These are phyloP conservation scores for Magnusiomyces tetraspermus DNA, from an alignment of 1,139 yeast species.

Conservation along the genomic window DNA sequence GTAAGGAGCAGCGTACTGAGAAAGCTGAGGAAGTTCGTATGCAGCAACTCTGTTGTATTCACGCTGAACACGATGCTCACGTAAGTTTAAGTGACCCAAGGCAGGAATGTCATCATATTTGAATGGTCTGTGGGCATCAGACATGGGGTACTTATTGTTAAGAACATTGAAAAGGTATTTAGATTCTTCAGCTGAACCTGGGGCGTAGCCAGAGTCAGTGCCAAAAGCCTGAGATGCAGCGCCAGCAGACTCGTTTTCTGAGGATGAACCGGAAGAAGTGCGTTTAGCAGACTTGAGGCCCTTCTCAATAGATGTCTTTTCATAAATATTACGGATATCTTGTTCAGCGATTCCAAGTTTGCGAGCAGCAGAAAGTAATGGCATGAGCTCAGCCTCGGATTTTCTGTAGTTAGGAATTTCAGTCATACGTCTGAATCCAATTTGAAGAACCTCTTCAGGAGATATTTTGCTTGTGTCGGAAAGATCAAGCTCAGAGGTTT, in stretches of 20 bases:
- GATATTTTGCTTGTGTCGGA: conserved; percentile 9
- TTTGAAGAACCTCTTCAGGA: conserved; percentile 25
- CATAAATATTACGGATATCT: conserved; percentile 26
- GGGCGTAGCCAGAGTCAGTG: conserved; percentile 11
- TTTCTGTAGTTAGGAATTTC: conserved; percentile 23
- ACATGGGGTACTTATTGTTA: conserved; percentile 17
- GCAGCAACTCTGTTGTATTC: conserved; percentile 74
- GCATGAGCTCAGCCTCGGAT: conserved; percentile 25
- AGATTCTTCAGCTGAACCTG: conserved; percentile 14
- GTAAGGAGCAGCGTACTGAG: conserved; percentile 41
- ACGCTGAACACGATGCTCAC: conserved; percentile 51
- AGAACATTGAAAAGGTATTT: conserved; percentile 9
- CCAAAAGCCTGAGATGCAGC: conserved; percentile 4
- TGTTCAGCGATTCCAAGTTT: conserved; percentile 27
- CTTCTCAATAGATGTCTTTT: conserved; percentile 21
- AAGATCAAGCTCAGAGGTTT: conserved; percentile 6
- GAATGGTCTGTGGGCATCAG: conserved; percentile 33
- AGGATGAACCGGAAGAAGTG: neutral
- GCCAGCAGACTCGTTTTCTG: neutral
- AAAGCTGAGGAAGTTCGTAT: conserved; percentile 79
- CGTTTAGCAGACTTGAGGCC: neutral
- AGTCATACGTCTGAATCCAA: conserved; percentile 31
- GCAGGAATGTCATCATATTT: conserved; percentile 53
- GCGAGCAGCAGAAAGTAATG: conserved; percentile 28
- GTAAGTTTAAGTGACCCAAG: conserved; percentile 49